A percentile compares a stretch with the other conserved stretches of the same genome.
Conservation (phyloP, 2,329 filamentous ascomycete species). For the Pyrenochaeta sp. region DNA sequence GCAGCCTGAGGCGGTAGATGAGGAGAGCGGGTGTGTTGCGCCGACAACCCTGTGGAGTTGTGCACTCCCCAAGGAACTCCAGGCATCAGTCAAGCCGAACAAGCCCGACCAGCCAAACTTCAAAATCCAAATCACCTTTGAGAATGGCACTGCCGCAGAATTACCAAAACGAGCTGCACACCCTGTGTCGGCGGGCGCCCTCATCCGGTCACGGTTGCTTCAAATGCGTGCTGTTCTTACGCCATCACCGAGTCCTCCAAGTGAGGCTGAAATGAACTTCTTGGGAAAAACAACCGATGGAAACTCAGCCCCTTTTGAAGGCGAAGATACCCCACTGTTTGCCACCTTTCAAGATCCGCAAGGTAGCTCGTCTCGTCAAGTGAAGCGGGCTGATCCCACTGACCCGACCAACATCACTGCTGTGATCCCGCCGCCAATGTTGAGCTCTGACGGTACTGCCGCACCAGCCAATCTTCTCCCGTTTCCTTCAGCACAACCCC, state of each 20-base stretch:
- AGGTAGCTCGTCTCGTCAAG: constrained; percentile 37
- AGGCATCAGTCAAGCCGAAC: constrained; percentile 69
- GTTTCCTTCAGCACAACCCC: constrained; percentile 72
- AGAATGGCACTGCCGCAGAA: constrained; percentile 58
- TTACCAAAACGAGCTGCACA: constrained; percentile 67
- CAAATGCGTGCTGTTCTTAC: constrained; percentile 41
- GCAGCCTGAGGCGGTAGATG: constrained; percentile 71
- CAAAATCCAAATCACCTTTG: constrained; percentile 74
- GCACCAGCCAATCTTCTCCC: constrained; percentile 77
- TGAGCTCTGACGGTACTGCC: constrained; percentile 75
- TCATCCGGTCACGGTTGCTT: constrained; percentile 42
- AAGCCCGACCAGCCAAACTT: constrained; percentile 78
- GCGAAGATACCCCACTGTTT: constrained; percentile 89
- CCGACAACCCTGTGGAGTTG: constrained; percentile 87
- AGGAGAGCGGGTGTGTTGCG: constrained; percentile 74
- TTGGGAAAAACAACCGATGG: constrained; percentile 86
- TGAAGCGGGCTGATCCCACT: constrained; percentile 44
- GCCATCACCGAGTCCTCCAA: constrained; percentile 66
- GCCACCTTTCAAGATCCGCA: constrained; percentile 71
- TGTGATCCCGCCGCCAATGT: constrained; percentile 69
- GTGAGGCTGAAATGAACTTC: constrained; percentile 77
- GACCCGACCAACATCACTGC: constrained; percentile 55
- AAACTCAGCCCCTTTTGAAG: constrained; percentile 74
- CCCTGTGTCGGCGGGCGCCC: constrained; percentile 54
- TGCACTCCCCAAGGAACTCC: constrained; percentile 79